phyloP scores from a whole-genome alignment of 1,139 yeast species.

The Kurtzmaniella natalensis region DNA sequence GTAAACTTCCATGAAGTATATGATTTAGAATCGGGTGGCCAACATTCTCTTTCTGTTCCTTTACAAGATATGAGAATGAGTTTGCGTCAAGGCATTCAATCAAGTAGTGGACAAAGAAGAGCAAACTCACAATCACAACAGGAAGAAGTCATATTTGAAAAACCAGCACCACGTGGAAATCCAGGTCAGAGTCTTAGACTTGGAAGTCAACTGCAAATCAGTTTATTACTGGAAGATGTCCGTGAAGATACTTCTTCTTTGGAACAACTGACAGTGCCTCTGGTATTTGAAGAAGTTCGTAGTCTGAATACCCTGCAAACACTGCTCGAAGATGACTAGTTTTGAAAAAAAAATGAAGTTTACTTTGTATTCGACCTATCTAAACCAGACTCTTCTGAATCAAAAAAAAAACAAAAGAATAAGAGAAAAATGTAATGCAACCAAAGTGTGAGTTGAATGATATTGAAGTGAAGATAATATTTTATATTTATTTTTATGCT shows the following conservation, averaged over 20 bases:
- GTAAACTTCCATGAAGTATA: slow-evolving; percentile 9
- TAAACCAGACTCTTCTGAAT: too few relatives aligned
- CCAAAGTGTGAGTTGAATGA: too few relatives aligned
- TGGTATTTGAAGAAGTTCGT: slow-evolving; percentile 30
- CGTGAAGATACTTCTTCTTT: slow-evolving; percentile 15
- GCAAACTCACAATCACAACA: not conserved
- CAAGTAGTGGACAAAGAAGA: not conserved
- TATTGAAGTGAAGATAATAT: too few relatives aligned
- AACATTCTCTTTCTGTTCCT: not conserved
- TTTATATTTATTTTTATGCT: too few relatives aligned
- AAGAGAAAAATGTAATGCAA: too few relatives aligned
- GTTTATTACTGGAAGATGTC: slow-evolving; percentile 14
- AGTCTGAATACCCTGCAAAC: slow-evolving; percentile 26
- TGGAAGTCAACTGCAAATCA: slow-evolving; percentile 1
- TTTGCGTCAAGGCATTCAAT: not conserved
- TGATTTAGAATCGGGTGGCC: slow-evolving; percentile 11
- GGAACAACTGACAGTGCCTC: slow-evolving; percentile 37
- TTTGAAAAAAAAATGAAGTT: not conserved
- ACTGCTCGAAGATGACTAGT: slow-evolving; percentile 24
- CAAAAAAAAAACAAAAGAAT: too few relatives aligned
- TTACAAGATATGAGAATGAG: slow-evolving; percentile 1
- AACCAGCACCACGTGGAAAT: not conserved
- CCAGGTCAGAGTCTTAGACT: too few relatives aligned
- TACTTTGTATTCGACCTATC: too few relatives aligned
- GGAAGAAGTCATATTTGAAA: not conserved